These are phyloP conservation scores for Eleusine indica DNA, from an alignment of 176 grass and related monocot genomes.

Conservation along the genomic window DNA sequence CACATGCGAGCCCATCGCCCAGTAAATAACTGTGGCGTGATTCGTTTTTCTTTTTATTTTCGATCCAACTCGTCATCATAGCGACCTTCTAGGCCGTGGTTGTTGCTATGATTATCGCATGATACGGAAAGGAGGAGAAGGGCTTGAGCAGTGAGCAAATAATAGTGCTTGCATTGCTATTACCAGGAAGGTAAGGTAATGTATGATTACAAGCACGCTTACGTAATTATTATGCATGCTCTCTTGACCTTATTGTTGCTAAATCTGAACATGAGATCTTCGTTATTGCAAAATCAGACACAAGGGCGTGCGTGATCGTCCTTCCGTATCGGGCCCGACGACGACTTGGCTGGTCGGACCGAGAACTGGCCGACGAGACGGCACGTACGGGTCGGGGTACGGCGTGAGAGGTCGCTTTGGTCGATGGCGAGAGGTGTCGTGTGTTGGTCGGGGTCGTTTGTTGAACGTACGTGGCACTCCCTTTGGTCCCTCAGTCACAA, in stretches of 20 bases:
- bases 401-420: neutral
- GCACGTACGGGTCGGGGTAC: neutral
- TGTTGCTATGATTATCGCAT: slow-evolving; percentile 3
- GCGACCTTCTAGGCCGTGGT: neutral
- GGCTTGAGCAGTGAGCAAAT: neutral
- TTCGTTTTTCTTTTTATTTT: neutral
- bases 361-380: neutral
- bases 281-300: neutral
- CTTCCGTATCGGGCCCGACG: neutral
- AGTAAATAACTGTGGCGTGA: neutral
- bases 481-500: neutral
- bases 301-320: neutral
- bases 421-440: neutral
- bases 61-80: neutral
- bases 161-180: neutral
- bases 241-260: neutral
- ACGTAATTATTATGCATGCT: neutral
- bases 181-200: neutral
- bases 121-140: neutral
- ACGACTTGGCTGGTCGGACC: neutral
- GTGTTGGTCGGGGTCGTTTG: slow-evolving; percentile 6
- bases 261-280: neutral
- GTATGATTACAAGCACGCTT: neutral
- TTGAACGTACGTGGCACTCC: neutral
- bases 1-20: neutral